phyloP scores from a whole-genome alignment of 2,329 filamentous ascomycete species.

The Cladobotryum mycophilum region DNA sequence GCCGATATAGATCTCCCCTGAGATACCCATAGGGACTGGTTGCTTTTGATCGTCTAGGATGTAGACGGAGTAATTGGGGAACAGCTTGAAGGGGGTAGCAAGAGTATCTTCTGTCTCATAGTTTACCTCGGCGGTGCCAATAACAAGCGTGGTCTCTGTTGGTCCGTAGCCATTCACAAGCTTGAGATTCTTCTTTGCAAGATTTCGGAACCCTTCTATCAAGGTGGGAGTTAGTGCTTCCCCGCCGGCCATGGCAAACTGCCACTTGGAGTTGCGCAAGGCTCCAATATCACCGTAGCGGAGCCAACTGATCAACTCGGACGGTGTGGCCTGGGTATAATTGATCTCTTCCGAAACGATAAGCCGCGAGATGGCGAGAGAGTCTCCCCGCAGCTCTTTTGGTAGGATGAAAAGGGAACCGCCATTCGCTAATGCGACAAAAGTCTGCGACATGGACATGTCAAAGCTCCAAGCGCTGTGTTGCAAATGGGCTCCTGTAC shows the following conservation, averaged over 20 bases:
- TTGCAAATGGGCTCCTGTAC: constrained; percentile 19
- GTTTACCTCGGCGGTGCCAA: no score
- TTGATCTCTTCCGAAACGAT: constrained; percentile 32
- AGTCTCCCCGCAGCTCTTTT: constrained; percentile 19
- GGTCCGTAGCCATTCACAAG: constrained; percentile 24
- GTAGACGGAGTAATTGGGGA: constrained; percentile 29
- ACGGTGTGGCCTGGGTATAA: constrained; percentile 33
- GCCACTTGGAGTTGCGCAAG: constrained; percentile 14
- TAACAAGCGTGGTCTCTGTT: no score
- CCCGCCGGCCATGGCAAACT: constrained; percentile 19
- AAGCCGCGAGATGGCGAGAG: constrained; percentile 27
- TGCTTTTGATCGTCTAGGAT: constrained; percentile 29
- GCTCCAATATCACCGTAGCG: constrained; percentile 13
- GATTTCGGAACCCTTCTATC: constrained; percentile 3
- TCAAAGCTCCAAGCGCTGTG: constrained; percentile 35
- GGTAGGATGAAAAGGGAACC: constrained; percentile 29
- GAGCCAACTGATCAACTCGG: constrained; percentile 32
- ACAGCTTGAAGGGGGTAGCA: no score
- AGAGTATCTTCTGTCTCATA: no score
- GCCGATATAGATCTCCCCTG: constrained; percentile 13
- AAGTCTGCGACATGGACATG: constrained; percentile 29
- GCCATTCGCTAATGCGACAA: constrained; percentile 27
- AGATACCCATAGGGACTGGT: constrained; percentile 12
- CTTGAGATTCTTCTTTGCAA: constrained; percentile 1
- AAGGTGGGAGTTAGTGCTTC: constrained; percentile 20